Evolutionary conservation across 1,284 basidiomycete genomes (phyloP).

Genomic region (Cutaneotrichosporon cyanovorans): DNA sequence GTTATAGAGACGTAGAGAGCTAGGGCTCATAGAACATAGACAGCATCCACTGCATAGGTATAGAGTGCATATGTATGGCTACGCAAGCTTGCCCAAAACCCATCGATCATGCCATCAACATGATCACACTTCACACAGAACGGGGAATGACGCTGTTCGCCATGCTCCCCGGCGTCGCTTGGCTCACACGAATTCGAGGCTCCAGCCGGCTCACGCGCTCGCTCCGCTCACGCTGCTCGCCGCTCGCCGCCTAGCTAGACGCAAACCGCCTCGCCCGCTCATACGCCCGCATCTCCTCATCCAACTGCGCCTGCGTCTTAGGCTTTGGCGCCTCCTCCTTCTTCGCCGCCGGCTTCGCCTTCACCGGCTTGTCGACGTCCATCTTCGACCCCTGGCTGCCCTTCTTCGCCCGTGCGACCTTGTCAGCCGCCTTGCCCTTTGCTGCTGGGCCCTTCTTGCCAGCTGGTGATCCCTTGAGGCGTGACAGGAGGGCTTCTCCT

Average conservation of each 20-base stretch:
- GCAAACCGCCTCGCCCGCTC: slow-evolving; percentile 35
- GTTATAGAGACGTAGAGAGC: too few species aligned
- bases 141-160: not conserved
- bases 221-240: not conserved
- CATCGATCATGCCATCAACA: not conserved
- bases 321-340: slow-evolving; percentile 16
- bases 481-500: slow-evolving; percentile 29
- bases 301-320: slow-evolving; percentile 39
- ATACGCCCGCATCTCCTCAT: slow-evolving; percentile 40
- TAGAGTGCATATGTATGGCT: too few species aligned
- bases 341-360: slow-evolving; percentile 5
- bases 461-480: slow-evolving; percentile 25
- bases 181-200: too few species aligned
- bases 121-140: too few species aligned
- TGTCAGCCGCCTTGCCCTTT: slow-evolving; percentile 14
- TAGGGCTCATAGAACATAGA: not conserved
- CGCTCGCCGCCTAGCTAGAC: not conserved
- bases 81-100: not conserved
- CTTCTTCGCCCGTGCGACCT: slow-evolving; percentile 30
- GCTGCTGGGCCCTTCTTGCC: not conserved
- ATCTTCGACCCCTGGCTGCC: not conserved
- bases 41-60: not conserved
- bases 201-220: too few species aligned
- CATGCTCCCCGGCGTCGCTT: too few species aligned
- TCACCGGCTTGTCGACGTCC: slow-evolving; percentile 25